Evolutionary conservation across 2,329 filamentous ascomycete species (phyloP).

Genomic region (Harringtonia lauricola): DNA sequence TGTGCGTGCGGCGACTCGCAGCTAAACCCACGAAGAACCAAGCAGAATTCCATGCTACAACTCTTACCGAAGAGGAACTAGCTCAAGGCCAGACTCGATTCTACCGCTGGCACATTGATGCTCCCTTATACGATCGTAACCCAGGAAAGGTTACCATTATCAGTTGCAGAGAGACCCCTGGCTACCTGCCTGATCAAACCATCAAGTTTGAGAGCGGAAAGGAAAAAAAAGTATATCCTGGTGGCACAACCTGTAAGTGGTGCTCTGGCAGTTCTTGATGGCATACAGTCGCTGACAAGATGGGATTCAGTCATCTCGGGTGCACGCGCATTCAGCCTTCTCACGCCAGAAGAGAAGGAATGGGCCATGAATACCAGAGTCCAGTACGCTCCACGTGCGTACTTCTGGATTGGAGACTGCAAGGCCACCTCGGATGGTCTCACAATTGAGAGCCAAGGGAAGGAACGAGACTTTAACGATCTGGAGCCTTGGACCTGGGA

Average conservation of each 20-base stretch:
- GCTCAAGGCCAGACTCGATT: conserved; percentile 1
- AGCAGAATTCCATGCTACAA: conserved; percentile 1
- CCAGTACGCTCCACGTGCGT: conserved; percentile 3
- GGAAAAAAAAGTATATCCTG: background rate
- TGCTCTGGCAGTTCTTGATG: no score
- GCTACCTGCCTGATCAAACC: conserved; percentile 2
- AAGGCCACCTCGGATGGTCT: conserved; percentile 4
- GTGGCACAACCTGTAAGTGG: conserved; percentile 2
- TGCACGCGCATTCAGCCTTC: conserved; percentile 1
- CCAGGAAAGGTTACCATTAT: conserved; percentile 3
- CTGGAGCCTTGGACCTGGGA: conserved; percentile 5
- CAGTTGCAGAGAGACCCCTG: conserved; percentile 1
- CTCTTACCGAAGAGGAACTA: background rate
- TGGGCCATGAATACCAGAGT: conserved; percentile 3
- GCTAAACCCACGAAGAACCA: background rate
- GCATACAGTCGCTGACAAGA: background rate
- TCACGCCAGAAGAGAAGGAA: conserved; percentile 1
- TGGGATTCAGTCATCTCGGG: background rate
- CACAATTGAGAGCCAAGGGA: conserved; percentile 3
- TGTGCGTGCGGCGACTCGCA: no score
- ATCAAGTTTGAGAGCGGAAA: conserved; percentile 1
- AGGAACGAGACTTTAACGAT: background rate
- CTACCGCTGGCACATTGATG: conserved; percentile 5
- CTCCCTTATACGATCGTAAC: conserved; percentile 2
- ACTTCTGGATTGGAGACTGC: conserved; percentile 3